Conservation (phyloP, 1,284 basidiomycete genomes). For the Melampsora americana region DNA sequence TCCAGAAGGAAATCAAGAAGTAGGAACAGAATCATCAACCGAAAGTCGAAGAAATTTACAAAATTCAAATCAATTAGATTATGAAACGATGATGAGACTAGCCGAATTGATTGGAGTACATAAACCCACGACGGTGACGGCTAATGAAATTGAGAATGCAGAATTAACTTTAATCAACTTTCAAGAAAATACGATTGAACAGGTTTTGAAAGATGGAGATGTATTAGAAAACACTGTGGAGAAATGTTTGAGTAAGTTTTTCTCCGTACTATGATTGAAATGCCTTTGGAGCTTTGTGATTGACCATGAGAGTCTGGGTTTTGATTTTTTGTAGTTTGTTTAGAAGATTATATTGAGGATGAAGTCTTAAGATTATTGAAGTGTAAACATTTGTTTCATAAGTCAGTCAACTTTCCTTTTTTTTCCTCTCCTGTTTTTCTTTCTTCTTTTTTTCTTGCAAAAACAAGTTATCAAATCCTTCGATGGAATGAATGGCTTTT, state of each 20-base stretch:
- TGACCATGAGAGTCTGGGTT: too few relatives aligned
- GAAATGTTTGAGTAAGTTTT: constrained; percentile 19
- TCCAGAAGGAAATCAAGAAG: background rate
- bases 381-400: constrained; percentile 19
- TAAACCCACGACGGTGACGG: background rate
- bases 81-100: constrained; percentile 17
- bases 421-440: background rate
- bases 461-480: too few relatives aligned
- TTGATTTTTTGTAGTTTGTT: constrained; percentile 5
- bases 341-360: constrained; percentile 9
- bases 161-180: background rate
- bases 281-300: too few relatives aligned
- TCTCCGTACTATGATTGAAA: too few relatives aligned
- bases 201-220: background rate
- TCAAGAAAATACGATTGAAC: background rate
- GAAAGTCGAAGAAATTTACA: too few relatives aligned
- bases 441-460: too few relatives aligned
- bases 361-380: background rate
- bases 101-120: constrained; percentile 4
- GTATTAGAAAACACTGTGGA: constrained; percentile 16
- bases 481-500: too few relatives aligned
- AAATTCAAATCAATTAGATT: background rate
- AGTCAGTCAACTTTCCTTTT: background rate
- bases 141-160: background rate
- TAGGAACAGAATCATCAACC: background rate